Conservation (phyloP, 2,329 filamentous ascomycete species). For the Stenocarpella maydis region DNA sequence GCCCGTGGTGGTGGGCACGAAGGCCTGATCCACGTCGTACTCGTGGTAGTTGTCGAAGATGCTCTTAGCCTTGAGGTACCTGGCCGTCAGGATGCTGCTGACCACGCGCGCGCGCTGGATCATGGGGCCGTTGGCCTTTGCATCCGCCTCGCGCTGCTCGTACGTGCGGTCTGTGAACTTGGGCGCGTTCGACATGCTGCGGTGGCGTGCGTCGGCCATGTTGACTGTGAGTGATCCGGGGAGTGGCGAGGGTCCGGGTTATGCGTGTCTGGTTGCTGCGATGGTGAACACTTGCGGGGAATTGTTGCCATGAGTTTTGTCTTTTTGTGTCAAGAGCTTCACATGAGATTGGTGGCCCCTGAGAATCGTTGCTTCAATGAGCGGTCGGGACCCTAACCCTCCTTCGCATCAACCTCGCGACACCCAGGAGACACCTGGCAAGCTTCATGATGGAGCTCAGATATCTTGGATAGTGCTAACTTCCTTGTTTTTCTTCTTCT, state of each 20-base stretch:
- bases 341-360: constrained; percentile 17
- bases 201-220: constrained; percentile 28
- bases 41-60: constrained; percentile 35
- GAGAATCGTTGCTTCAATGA: constrained; percentile 21
- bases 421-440: no score
- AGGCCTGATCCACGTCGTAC: constrained; percentile 35
- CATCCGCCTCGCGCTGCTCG: constrained; percentile 36
- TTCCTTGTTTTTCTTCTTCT: no score
- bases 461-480: no score
- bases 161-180: constrained; percentile 35
- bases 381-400: constrained; percentile 20
- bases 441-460: no score
- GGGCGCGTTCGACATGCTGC: constrained; percentile 26
- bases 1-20: constrained; percentile 21
- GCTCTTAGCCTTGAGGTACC: constrained; percentile 37
- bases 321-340: not conserved
- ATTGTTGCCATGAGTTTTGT: not conserved
- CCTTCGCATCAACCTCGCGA: no score
- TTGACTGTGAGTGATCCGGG: not conserved
- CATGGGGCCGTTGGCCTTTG: constrained; percentile 35
- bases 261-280: not conserved
- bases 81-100: constrained; percentile 37
- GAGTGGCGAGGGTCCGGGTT: not conserved
- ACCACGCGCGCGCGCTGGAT: constrained; percentile 36
- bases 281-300: not conserved